These are phyloP conservation scores for Prinsepia uniflora DNA, from an alignment of 306 rosid genomes.

Conservation along the genomic window DNA sequence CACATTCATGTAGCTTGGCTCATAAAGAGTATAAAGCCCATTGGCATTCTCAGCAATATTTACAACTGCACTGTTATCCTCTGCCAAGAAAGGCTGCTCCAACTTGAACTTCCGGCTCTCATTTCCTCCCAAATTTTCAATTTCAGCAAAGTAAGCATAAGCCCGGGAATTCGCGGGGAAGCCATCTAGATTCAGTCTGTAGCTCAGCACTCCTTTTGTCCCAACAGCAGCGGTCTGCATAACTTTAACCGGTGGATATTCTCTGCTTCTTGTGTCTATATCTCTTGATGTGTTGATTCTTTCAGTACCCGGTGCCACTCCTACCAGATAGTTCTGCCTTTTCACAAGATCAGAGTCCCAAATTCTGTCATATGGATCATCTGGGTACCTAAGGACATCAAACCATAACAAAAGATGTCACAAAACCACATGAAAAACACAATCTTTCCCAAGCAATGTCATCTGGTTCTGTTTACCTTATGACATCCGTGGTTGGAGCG, in stretches of 20 bases:
- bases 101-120: constrained; percentile 79
- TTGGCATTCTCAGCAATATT: constrained; percentile 96
- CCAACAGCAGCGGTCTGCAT: constrained; percentile 93
- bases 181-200: constrained; percentile 75
- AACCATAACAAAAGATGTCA: background rate
- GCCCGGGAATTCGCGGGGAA: constrained; percentile 87
- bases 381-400: constrained; percentile 65
- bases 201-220: constrained; percentile 55
- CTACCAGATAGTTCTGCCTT: constrained; percentile 88
- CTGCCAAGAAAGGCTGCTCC: constrained; percentile 58
- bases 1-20: constrained; percentile 95
- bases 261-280: constrained; percentile 56
- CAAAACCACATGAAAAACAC: too few species aligned
- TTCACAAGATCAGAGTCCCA: constrained; percentile 88
- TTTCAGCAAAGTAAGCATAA: constrained; percentile 83
- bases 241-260: constrained; percentile 74
- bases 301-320: constrained; percentile 86
- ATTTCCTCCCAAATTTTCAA: constrained; percentile 58
- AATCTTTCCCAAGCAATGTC: too few species aligned
- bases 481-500: constrained; percentile 57
- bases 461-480: constrained; percentile 45
- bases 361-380: constrained; percentile 96
- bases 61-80: constrained; percentile 76
- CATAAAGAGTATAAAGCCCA: constrained; percentile 84
- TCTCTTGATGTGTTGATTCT: constrained; percentile 62